These are phyloP conservation scores for Pascua guehoae DNA, from an alignment of 1,284 basidiomycete genomes.

Conservation along the genomic window DNA sequence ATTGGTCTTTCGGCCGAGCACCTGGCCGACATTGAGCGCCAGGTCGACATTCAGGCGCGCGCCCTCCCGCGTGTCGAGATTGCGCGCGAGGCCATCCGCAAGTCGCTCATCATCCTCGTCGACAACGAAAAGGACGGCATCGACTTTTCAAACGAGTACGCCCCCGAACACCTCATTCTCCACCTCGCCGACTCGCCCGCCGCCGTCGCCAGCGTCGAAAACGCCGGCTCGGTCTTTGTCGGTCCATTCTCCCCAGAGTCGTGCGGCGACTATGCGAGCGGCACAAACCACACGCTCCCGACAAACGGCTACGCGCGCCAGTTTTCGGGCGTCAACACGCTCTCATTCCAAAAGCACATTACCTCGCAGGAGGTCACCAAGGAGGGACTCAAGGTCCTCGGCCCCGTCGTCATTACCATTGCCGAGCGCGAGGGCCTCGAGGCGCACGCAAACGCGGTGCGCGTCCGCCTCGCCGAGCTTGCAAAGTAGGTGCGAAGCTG, in stretches of 20 bases:
- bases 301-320: constrained; percentile 95
- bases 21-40: constrained; percentile 71
- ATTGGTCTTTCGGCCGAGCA: constrained; percentile 64
- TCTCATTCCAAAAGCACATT: constrained; percentile 98
- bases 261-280: constrained; percentile 97
- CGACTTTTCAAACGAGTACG: constrained; percentile 91
- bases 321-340: constrained; percentile 96
- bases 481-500: constrained; percentile 9
- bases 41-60: constrained; percentile 83
- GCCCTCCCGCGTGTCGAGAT: constrained; percentile 85
- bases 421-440: constrained; percentile 94
- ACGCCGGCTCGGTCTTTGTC: constrained; percentile 95
- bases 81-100: constrained; percentile 82
- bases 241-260: constrained; percentile 81
- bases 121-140: constrained; percentile 70
- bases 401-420: constrained; percentile 83
- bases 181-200: constrained; percentile 71
- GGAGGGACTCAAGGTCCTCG: constrained; percentile 72
- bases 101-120: constrained; percentile 83
- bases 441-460: constrained; percentile 70
- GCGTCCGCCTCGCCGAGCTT: constrained; percentile 39
- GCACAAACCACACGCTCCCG: constrained; percentile 95
- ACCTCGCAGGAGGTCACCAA: constrained; percentile 88
- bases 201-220: constrained; percentile 67
- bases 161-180: constrained; percentile 92